A percentile compares a stretch with the other conserved stretches of the same genome.
Conservation (phyloP, 106 monocot genomes). For the Dioscorea alata region DNA sequence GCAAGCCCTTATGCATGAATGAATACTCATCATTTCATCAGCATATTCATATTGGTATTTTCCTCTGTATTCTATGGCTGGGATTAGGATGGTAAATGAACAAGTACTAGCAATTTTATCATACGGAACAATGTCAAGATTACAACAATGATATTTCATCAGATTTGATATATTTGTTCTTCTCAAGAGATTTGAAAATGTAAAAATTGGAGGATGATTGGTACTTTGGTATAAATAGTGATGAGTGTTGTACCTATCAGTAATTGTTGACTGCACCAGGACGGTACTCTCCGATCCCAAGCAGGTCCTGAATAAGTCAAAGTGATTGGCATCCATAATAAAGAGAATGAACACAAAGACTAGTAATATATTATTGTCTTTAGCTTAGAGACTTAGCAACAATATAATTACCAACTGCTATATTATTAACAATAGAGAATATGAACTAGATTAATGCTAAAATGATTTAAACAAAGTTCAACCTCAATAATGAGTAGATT, state of each 20-base stretch:
- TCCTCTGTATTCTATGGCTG: no score
- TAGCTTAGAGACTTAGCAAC: no score
- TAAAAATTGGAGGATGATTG: neutral
- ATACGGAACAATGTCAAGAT: neutral
- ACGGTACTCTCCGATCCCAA: slow-evolving; percentile 46
- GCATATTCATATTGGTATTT: neutral
- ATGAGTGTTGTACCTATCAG: neutral
- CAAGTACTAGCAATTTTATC: neutral
- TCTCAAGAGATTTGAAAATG: no score
- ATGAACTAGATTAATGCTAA: neutral
- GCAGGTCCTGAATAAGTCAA: slow-evolving; percentile 35
- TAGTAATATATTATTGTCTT: no score
- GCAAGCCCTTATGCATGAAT: neutral
- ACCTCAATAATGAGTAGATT: neutral
- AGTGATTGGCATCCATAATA: neutral
- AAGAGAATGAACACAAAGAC: no score
- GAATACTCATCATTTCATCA: neutral
- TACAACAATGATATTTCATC: neutral
- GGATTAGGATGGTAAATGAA: no score
- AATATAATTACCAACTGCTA: no score
- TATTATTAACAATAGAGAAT: neutral
- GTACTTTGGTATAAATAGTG: neutral
- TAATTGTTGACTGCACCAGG: slow-evolving; percentile 16
- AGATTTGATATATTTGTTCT: neutral
- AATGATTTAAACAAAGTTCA: neutral